Base-by-base conservation (phyloP, 2,329 filamentous ascomycete genomes). In the Helicocarpus griseus region DNA sequence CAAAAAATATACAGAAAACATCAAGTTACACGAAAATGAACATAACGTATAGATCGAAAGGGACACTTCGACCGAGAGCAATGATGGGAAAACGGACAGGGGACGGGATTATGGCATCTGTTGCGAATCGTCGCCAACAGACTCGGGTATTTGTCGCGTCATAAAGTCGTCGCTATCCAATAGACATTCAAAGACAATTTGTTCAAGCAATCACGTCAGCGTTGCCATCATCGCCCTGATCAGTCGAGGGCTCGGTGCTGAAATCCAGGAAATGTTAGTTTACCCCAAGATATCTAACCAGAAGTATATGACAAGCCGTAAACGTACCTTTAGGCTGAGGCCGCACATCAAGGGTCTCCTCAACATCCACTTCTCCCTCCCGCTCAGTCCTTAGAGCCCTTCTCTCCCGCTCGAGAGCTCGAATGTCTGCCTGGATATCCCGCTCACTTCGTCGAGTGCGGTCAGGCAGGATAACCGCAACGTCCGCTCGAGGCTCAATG, bases 261-360 rank as follows among this genome's bases (percentile, higher is more conserved):
- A 51, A 55, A 46, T 28, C 17, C 40, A 56, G n/a, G n/a, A 39
- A 54, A 49, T 4, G 40, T 54, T 36, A 53, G 52, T 41, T 17
- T n/a, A n/a, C n/a, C n/a, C 14, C 9, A 40, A 49, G 26, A 22
- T 8, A 33, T 41, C 9, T 21, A 29, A 31, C 29, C 29, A 28
- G 11, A 24, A n/a, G n/a, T 26, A 29, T 3, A 21, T 14, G 14
- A 22, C 36, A 22, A 11, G 41, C n/a, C n/a, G 13, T 41, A 21
- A 93, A 83, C 86, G 85, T 93, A 94, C 90, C 89, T 89, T 87
- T 93, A 77, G 85, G 85, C 73, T 96, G 89, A 77, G 86, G 89
- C 73, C 89, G 86, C 62, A 95, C 82, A 55, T 76, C 71, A 4
- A 73, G 61, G 5, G 83, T 69, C 53, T 82, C 79, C 48, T 77